A percentile compares a stretch with the other conserved stretches of the same genome.
phyloP scores from a whole-genome alignment of 208 protist species.

The Trypanosoma melophagium region DNA sequence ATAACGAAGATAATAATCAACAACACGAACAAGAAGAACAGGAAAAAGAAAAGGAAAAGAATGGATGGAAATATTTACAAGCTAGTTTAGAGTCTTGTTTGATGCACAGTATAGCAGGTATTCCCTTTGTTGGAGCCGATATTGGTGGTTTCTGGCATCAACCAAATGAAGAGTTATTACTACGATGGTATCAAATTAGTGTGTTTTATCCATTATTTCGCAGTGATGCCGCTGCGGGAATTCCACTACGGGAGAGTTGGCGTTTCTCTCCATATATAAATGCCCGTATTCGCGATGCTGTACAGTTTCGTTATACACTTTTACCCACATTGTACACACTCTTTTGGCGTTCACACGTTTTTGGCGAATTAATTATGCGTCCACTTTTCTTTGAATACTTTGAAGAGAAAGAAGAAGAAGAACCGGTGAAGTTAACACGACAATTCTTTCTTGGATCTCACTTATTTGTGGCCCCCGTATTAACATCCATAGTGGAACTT shows the following conservation, averaged over 20 bases:
- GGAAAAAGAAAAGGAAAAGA: not conserved
- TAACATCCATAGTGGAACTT: not conserved
- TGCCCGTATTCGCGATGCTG: constrained; percentile 29
- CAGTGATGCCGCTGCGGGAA: constrained; percentile 84
- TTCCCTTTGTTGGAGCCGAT: constrained; percentile 95
- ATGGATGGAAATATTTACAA: constrained; percentile 39
- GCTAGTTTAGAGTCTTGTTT: constrained; percentile 81
- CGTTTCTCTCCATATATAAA: constrained; percentile 33
- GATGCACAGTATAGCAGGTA: constrained; percentile 79
- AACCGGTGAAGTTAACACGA: constrained; percentile 24
- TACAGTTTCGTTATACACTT: constrained; percentile 83
- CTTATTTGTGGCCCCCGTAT: constrained; percentile 22
- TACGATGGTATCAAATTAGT: constrained; percentile 95
- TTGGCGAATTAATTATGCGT: constrained; percentile 74
- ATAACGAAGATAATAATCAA: too few species aligned
- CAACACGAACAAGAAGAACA: too few species aligned
- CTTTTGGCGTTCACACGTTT: constrained; percentile 64
- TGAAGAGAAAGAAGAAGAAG: constrained; percentile 16
- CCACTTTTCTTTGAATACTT: constrained; percentile 86
- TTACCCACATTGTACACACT: constrained; percentile 96
- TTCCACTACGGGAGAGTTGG: constrained; percentile 89
- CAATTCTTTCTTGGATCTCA: constrained; percentile 24
- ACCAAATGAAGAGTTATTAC: constrained; percentile 78
- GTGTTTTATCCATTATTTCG: constrained; percentile 94
- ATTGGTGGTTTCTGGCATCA: constrained; percentile 94